Evolutionary conservation across 257 asterid genomes (phyloP), one percentile per base, ranked within the genome.

Genomic region (Lycium ferocissimum): DNA sequence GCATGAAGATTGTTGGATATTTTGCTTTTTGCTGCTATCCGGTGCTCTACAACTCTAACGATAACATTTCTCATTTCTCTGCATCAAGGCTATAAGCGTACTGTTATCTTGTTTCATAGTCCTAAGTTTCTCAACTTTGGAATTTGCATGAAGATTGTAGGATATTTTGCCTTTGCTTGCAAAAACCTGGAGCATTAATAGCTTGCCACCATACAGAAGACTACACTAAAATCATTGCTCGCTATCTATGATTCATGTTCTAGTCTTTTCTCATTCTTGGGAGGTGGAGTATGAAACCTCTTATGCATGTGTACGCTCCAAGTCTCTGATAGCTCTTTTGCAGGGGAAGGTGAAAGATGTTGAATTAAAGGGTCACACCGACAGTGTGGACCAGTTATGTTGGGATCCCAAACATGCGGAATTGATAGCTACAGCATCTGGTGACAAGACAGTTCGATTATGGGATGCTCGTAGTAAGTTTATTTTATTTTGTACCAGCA

Each of bases 401-500:
- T 97, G 99, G 99, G 98, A 97, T 86, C 99, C 99, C 12, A 97
- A 95, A 85, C 98, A 97, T 88, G 92, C 97, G 22, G 99, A 97
- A 85, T 87, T 97, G 91, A 92, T 97, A 75, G 99, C 98, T 83
- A 97, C 99, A 58, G 99, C 99, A 87, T 97, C 99, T 0, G 98
- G 98, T 73, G 98, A 97, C 91, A 97, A 94, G 91, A 97, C 98
- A 82, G 98, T 97, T 80, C 97, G 99, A 66, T 87, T 97, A 83
- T 97, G 99, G 99, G 99, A 97, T 94, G 98, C 98, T 81, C 97
- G 98, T 54, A 97, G 99, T 95, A 92, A 92, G 98, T 92, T 40
- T 22, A 65, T 2, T 4, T 26, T n/a, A 53, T 61, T 38, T 38
- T 38, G 54, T 75, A 76, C 45, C 15, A 53, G 47, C 47, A 49